Evolutionary conservation across 2,329 filamentous ascomycete genomes (phyloP), one percentile per base, ranked within the genome.

Genomic region (Tolypocladium inflatum): DNA sequence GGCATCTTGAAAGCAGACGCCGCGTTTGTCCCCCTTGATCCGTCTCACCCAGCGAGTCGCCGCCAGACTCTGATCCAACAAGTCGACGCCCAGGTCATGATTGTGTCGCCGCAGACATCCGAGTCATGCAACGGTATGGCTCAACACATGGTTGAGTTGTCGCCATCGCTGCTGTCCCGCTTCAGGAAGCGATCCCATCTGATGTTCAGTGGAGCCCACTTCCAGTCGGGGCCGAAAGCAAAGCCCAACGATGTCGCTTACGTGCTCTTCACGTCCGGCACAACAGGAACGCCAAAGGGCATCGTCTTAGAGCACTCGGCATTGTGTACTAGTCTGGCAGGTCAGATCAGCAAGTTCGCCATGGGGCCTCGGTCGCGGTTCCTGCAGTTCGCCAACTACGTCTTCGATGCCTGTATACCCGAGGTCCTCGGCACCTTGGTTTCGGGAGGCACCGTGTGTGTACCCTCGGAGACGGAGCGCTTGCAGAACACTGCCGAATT

Each of bases 311-410:
- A 68, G 42, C 85, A 88, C 63, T 71, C 70, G 0, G 76, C 80
- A 1, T 0, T 13, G 10, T 51, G 45, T 26, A 33, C 45, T 8
- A 76, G 77, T 3, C 76, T 78, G 21, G 59, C 77, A 2, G 74
- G 74, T 1, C 77, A 84, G 63, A 78, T 74, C 0, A 70, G 73
- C 2, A 10, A 15, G 8, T 26, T 51, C 4, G 23, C 21, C 45
- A 19, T 51, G 11, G 15, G 26, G 21, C 23, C 13, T 8, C 23
- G 2, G 21, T 33, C 23, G 6, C 45, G 45, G 26, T 15, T 51
- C 11, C 23, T 84, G 52, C 78, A 81, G 57, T 80, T 79, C 57
- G 76, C 77, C 4, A 74, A 74, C 7, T 80, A 77, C 61, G 76
- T 75, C 1, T 82, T 81, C 52, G 79, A 83, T 58, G 74, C 74